These are phyloP conservation scores for Jimgerdemannia flammicorona DNA, from an alignment of 192 early-diverging fungal genomes.

Conservation along the genomic window DNA sequence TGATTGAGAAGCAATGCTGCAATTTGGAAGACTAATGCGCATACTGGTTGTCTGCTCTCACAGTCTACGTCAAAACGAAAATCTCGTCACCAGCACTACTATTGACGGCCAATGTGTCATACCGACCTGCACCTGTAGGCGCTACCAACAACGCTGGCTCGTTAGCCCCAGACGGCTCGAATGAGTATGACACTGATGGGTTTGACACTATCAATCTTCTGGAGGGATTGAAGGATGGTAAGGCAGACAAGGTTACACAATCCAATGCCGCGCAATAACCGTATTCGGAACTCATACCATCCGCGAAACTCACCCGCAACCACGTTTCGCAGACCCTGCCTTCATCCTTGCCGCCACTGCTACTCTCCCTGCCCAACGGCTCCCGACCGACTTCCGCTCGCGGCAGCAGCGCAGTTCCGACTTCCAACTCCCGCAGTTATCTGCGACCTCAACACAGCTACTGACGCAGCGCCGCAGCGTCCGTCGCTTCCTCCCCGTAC, in stretches of 20 bases:
- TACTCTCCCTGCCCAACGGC: background rate
- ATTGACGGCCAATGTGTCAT: slow-evolving; percentile 30
- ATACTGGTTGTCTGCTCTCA: background rate
- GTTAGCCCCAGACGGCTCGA: slow-evolving; percentile 19
- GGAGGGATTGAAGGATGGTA: slow-evolving; percentile 48
- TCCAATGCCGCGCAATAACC: too few species aligned
- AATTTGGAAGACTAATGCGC: background rate
- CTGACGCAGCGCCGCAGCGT: slow-evolving; percentile 34
- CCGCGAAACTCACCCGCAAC: too few species aligned
- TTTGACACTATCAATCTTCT: slow-evolving; percentile 52
- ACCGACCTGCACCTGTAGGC: slow-evolving; percentile 24
- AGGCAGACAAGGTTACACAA: background rate
- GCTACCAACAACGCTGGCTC: slow-evolving; percentile 12
- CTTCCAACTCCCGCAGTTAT: background rate
- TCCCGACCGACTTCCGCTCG: background rate
- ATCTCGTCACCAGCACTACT: slow-evolving; percentile 33
- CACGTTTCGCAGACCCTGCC: background rate
- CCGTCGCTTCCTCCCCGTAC: slow-evolving; percentile 37
- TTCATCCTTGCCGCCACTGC: background rate
- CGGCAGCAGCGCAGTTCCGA: background rate
- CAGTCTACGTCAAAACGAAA: slow-evolving; percentile 36
- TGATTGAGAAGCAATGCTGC: background rate
- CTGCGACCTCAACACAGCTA: background rate
- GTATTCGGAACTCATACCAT: too few species aligned
- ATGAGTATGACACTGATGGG: slow-evolving; percentile 44